A percentile compares a stretch with the other conserved stretches of the same genome.
phyloP scores from a whole-genome alignment of 1,284 basidiomycete genomes.

The Erythrobasidium hasegawianum region DNA sequence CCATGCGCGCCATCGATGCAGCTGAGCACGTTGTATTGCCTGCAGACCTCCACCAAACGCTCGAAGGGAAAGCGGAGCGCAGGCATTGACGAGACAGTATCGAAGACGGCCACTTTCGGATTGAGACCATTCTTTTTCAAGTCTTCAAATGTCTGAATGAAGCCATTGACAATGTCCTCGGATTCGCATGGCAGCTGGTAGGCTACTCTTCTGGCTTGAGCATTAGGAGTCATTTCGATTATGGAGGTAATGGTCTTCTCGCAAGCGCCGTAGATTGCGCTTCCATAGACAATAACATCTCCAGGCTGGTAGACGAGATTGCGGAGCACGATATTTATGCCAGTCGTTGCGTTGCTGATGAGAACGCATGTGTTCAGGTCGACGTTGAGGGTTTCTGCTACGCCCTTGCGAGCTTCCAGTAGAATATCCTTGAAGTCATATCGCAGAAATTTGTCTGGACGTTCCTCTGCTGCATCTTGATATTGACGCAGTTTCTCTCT shows the following conservation, averaged over 20 bases:
- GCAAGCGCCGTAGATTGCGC: slow-evolving; percentile 46
- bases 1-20: slow-evolving; percentile 48
- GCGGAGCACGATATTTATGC: slow-evolving; percentile 45
- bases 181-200: slow-evolving; percentile 43
- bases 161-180: slow-evolving; percentile 36
- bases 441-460: slow-evolving; percentile 38
- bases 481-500: slow-evolving; percentile 16
- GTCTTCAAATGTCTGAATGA: slow-evolving; percentile 36
- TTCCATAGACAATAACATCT: slow-evolving; percentile 19
- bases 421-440: slow-evolving; percentile 31
- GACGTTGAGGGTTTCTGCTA: slow-evolving; percentile 37
- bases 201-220: slow-evolving; percentile 39
- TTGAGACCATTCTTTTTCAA: slow-evolving; percentile 32
- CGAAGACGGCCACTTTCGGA: slow-evolving; percentile 45
- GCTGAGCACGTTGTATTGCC: slow-evolving; percentile 40
- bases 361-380: slow-evolving; percentile 36
- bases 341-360: slow-evolving; percentile 45
- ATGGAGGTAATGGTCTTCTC: slow-evolving; percentile 43
- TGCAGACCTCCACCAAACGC: slow-evolving; percentile 39
- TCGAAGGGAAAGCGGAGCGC: slow-evolving; percentile 49
- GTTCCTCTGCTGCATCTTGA: slow-evolving; percentile 9
- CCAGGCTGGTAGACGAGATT: slow-evolving; percentile 41
- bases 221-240: slow-evolving; percentile 41
- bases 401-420: slow-evolving; percentile 9
- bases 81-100: slow-evolving; percentile 46